Evolutionary conservation across 1,284 basidiomycete genomes (phyloP).

Genomic region (Rhodotorula sp.): DNA sequence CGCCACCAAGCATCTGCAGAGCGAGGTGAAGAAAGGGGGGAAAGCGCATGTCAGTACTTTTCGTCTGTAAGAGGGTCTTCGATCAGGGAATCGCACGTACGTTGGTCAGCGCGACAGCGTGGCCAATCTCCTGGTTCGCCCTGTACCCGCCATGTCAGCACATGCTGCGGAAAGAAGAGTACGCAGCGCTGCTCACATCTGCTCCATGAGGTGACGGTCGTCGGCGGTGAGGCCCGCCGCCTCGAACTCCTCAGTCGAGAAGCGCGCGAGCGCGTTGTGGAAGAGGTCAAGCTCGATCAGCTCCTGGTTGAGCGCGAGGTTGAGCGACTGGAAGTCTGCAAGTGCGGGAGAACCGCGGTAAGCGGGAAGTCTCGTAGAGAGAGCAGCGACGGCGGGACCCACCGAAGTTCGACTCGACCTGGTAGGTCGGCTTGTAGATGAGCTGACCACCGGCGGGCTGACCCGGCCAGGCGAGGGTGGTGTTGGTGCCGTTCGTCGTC

Average conservation of each 20-base stretch:
- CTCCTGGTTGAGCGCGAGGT: slow-evolving; percentile 35
- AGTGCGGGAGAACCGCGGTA: no score
- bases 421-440: slow-evolving; percentile 17
- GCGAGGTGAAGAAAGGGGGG: neutral
- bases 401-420: slow-evolving; percentile 60
- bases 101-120: slow-evolving; percentile 59
- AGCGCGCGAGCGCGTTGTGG: slow-evolving; percentile 61
- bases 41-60: neutral
- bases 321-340: slow-evolving; percentile 56
- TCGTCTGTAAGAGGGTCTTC: neutral
- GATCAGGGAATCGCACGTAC: slow-evolving; percentile 47
- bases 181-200: no score
- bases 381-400: slow-evolving; percentile 52
- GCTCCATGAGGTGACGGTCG: slow-evolving; percentile 61
- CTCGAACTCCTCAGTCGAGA: slow-evolving; percentile 46
- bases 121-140: slow-evolving; percentile 60
- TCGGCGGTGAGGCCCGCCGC: slow-evolving; percentile 59
- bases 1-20: slow-evolving; percentile 17
- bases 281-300: slow-evolving; percentile 54
- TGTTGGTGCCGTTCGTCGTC: slow-evolving; percentile 35
- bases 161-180: no score
- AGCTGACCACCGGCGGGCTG: slow-evolving; percentile 33
- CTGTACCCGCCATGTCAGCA: no score
- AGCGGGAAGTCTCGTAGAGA: neutral
- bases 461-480: slow-evolving; percentile 20